Evolutionary conservation across 202 grass and related monocot species (phyloP), one percentile per base, ranked within the genome.

Genomic region (Carex sylvatica): DNA sequence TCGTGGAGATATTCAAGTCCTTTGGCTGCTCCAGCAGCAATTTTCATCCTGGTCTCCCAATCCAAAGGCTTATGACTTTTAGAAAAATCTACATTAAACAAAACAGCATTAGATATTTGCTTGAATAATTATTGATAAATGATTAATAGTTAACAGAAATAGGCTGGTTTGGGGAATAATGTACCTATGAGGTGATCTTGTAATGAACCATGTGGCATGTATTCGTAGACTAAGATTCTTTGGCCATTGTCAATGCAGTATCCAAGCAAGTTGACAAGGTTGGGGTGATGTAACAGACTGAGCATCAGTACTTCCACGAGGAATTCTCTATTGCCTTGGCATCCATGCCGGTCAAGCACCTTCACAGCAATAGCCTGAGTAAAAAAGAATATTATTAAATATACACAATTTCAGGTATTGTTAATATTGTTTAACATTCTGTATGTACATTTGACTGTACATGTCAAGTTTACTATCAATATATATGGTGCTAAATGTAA

Each of bases 291-390:
- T 22, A 97, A 84, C 58, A 92, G 90, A 80, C 94, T 94, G 1
- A 97, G 90, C 94, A 94, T 97, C 26, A 97, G 86, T 76, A 97
- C 91, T 90, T 97, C 94, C 0, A 97, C 83, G 0, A 97, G 92
- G 85, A 97, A 97, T 81, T 97, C 94, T 67, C 92, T 87, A 70
- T 97, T 94, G 23, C 94, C 94, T 67, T 97, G 94, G 54, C 80
- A 87, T 78, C 94, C 92, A 9, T 94, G 83, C 84, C 80, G 80
- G 78, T 97, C 88, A 16, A 94, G 92, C 88, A 89, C 86, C 88
- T 97, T 97, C 16, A 97, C 94, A 80, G 91, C 91, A 60, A 94
- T 84, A 2, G 73, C 54, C 94, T 97, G 85, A 65, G 71, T 42
- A 87, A 61, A 80, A 55, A 64, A 73, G 0, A 40, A 69, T 69